phyloP scores from a whole-genome alignment of 805 yeast genomes.

The Candida sithepensis region DNA sequence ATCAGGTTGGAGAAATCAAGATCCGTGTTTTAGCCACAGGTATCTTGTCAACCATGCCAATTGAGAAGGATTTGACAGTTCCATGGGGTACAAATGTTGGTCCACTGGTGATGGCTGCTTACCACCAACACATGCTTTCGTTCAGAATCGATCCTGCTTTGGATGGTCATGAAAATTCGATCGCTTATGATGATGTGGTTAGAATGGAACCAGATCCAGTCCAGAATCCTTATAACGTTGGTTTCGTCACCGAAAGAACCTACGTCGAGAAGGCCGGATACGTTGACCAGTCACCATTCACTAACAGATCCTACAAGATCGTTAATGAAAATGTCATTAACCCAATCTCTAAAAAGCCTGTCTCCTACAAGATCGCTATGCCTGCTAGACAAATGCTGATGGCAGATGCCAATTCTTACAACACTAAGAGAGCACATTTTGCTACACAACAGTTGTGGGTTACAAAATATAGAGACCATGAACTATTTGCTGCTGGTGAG shows the following conservation, averaged over 20 bases:
- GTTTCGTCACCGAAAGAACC: conserved; percentile 61
- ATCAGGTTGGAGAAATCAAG: conserved; percentile 74
- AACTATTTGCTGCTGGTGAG: conserved; percentile 79
- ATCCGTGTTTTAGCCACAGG: conserved; percentile 85
- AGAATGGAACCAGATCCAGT: conserved; percentile 53
- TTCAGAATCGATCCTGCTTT: conserved; percentile 80
- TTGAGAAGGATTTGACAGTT: conserved; percentile 62
- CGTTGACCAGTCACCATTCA: conserved; percentile 72
- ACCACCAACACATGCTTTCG: conserved; percentile 77
- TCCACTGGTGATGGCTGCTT: conserved; percentile 78
- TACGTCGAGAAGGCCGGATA: conserved; percentile 67
- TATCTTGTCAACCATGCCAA: conserved; percentile 80
- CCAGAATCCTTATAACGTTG: conserved; percentile 65
- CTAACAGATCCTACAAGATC: conserved; percentile 71
- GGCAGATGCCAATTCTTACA: conserved; percentile 60
- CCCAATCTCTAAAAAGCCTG: conserved; percentile 66
- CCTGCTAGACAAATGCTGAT: conserved; percentile 76
- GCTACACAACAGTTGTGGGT: conserved; percentile 83
- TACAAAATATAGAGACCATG: conserved; percentile 69
- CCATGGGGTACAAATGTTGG: conserved; percentile 77
- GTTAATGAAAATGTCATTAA: conserved; percentile 71
- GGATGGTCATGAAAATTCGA: conserved; percentile 77
- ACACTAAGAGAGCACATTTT: conserved; percentile 68
- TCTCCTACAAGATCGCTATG: conserved; percentile 70
- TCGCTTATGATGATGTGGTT: conserved; percentile 65